Percentiles rank a stretch among this genome's conserved stretches.
Evolutionary conservation across 169 alveolate genomes (phyloP).

Genomic region (Theileria luwenshuni): DNA sequence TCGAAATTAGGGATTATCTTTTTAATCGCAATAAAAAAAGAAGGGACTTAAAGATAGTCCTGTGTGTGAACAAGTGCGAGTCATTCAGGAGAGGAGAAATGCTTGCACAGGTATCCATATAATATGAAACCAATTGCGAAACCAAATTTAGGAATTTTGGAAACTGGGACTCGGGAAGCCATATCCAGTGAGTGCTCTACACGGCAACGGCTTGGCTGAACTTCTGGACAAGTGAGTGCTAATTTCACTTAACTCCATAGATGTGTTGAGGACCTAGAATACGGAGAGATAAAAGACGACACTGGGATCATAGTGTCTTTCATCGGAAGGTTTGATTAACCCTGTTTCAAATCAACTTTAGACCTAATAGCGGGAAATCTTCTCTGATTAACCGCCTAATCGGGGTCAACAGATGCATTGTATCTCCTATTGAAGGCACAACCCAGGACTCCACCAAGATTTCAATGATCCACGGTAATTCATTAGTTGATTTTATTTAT

Average conservation of each 20-base stretch:
- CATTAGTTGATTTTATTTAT: background rate
- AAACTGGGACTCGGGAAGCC: slow-evolving; percentile 76
- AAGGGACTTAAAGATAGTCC: slow-evolving; percentile 46
- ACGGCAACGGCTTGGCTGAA: slow-evolving; percentile 78
- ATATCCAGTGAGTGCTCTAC: slow-evolving; percentile 77
- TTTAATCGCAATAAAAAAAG: slow-evolving; percentile 1
- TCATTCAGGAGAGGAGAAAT: slow-evolving; percentile 72
- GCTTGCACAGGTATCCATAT: slow-evolving; percentile 65
- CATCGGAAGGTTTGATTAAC: slow-evolving; percentile 60
- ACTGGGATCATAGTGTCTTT: slow-evolving; percentile 50
- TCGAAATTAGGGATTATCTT: slow-evolving; percentile 40
- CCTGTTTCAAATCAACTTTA: slow-evolving; percentile 30
- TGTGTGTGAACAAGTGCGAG: slow-evolving; percentile 78
- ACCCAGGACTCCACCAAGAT: slow-evolving; percentile 77
- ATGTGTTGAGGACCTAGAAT: slow-evolving; percentile 51
- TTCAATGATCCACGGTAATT: slow-evolving; percentile 53
- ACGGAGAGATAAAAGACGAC: slow-evolving; percentile 46
- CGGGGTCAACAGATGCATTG: slow-evolving; percentile 72
- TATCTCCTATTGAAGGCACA: slow-evolving; percentile 78
- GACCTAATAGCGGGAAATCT: slow-evolving; percentile 78
- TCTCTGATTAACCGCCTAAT: slow-evolving; percentile 68
- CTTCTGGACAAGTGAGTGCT: slow-evolving; percentile 57
- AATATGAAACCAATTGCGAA: too few species aligned
- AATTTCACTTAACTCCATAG: slow-evolving; percentile 25
- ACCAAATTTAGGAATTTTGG: slow-evolving; percentile 75